Evolutionary conservation across 768 basidiomycete genomes (phyloP).

Genomic region (Cystobasidium ongulense): DNA sequence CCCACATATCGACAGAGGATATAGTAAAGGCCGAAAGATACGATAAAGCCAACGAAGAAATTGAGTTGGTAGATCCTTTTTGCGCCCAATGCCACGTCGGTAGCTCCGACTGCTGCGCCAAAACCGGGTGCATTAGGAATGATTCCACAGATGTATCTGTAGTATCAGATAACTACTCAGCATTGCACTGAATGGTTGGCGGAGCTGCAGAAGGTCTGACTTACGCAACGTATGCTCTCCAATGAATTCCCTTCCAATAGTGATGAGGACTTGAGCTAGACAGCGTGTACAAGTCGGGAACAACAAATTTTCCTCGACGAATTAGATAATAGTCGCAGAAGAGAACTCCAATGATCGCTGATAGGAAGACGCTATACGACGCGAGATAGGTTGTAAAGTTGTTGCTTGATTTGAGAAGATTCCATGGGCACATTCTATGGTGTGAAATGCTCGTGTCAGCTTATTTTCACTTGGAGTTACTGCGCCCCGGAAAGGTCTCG

Average conservation of each 20-base stretch:
- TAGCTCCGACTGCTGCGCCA: slow-evolving; percentile 60
- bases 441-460: slow-evolving; percentile 28
- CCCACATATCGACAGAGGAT: slow-evolving; percentile 48
- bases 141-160: slow-evolving; percentile 63
- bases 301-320: slow-evolving; percentile 61
- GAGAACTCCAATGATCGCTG: slow-evolving; percentile 67
- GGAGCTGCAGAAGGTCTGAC: no score
- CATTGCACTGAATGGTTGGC: slow-evolving; percentile 10
- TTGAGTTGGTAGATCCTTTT: slow-evolving; percentile 67
- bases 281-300: slow-evolving; percentile 61
- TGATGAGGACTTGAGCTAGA: slow-evolving; percentile 38
- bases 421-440: slow-evolving; percentile 49
- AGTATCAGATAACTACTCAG: slow-evolving; percentile 54
- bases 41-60: slow-evolving; percentile 75
- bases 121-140: slow-evolving; percentile 76
- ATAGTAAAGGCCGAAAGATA: slow-evolving; percentile 60
- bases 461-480: no score
- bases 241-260: slow-evolving; percentile 49
- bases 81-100: slow-evolving; percentile 57
- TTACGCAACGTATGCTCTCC: slow-evolving; percentile 38
- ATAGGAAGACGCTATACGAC: slow-evolving; percentile 71
- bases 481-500: no score
- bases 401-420: slow-evolving; percentile 46
- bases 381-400: slow-evolving; percentile 72
- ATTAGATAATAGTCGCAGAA: slow-evolving; percentile 72